Evolutionary conservation across 768 basidiomycete genomes (phyloP), one percentile per base, ranked within the genome.

Genomic region (Boletus pseudo-olivaceus): DNA sequence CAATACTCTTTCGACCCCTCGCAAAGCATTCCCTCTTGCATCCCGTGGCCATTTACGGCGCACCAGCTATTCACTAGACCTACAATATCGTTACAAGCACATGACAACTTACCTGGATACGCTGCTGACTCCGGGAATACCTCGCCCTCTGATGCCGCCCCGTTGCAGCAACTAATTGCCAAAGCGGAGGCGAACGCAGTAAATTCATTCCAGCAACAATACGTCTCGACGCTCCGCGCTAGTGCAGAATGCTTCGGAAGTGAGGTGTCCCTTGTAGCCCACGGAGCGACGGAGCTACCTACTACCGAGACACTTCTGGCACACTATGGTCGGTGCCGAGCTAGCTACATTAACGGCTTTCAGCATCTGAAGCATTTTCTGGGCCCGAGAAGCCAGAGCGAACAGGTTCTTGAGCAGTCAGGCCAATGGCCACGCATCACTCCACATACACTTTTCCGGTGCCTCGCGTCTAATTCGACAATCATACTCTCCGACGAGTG

Each of bases 351-450:
- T 1, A 7, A 49, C 4, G 29, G 15, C 2, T 40, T 55, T 4
- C 9, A 15, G 3, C 1, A 15, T 27, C 12, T 70, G 45, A 30
- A 29, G 32, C 20, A 49, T 4, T 4, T 23, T 32, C 56, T 63
- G 44, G 61, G 11, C 51, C 62, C 70, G 2, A 42, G 14, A 27
- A 64, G 43, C 30, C 8, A 19, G 9, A 52, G 52, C 4, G 70
- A 72, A 53, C 32, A 30, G 5, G 55, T 63, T 5, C 30, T 70
- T 2, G 20, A 42, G 12, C 33, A 40, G 17, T 56, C 68, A 0
- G 70, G 70, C 9, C 63, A 70, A 53, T 78, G 77, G 76, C 78
- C 77, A 14, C 66, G 70, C 5, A 47, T 74, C 17, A 72, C 73
- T 4, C 26, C 62, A 3, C 62, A 61, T 41, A 46, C 60, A 3